Base-by-base conservation (phyloP, 164 flowering plant genomes). In the Stephania japonica region DNA sequence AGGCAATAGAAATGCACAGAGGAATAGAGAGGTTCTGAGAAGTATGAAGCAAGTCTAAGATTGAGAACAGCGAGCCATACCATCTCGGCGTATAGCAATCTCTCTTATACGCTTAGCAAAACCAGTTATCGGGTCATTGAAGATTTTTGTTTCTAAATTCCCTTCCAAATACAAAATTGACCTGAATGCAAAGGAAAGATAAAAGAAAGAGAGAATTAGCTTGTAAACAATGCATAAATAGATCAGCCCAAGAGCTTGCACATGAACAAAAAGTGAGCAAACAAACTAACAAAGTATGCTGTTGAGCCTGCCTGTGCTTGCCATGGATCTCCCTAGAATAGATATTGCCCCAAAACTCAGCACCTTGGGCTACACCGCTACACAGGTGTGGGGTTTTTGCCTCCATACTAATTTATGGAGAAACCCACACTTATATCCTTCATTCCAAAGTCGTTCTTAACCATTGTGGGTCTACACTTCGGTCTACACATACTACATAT, bases 141-240 rank as follows among this genome's bases (percentile, higher is more conserved):
- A 94, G 24, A 91, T 67, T 75, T 91, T 92, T 5, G 91, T 87
- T 86, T 94, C 98, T 80, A 94, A 73, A 83, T 90, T 92, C 41
- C 99, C 99, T 79, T 94, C 99, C 82, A 92, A 25, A 69, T 92
- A 94, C 42, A 94, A 53, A 72, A 84, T 82, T 71, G 91, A 78
- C 70, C 98, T 93, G 73, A 43, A 68, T 59, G 9, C 23, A 1
- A 59, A 59, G 19, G 21, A 24, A 59, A 6, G 19, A 59, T 59
- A 8, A 24, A 59, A 6, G 8, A 25, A 59, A 69, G 44, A 67
- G n/a, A 9, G 53, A 9, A 47, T 47, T 47, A 47, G 53, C 53
- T 47, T 47, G 10, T 47, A 47, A 47, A 47, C 53, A 12, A 47
- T 14, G 16, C 53, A 47, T 11, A 47, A 44, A 44, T 8, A 47